Percentiles rank a stretch among this genome's conserved stretches.
Conservation (phyloP, 1,284 basidiomycete genomes). For the Caloboletus firmus region DNA sequence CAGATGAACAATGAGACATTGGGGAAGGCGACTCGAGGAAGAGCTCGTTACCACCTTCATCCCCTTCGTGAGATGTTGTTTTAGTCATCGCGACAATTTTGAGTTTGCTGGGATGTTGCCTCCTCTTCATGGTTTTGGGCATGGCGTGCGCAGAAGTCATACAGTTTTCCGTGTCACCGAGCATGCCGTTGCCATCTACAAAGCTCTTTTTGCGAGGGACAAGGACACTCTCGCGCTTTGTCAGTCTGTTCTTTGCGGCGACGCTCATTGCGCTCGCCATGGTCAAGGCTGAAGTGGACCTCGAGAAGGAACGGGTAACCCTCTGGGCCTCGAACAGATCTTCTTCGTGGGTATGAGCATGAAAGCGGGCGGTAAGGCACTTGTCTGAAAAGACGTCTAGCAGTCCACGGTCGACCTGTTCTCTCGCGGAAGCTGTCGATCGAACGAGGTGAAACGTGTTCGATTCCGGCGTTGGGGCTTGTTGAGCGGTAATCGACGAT, state of each 20-base stretch:
- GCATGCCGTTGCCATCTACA: slow-evolving; percentile 29
- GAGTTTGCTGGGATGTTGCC: slow-evolving; percentile 46
- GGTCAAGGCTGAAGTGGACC: slow-evolving; percentile 50
- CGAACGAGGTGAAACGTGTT: slow-evolving; percentile 69
- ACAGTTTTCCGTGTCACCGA: slow-evolving; percentile 25
- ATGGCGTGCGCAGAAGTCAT: background rate
- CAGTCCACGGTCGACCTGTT: slow-evolving; percentile 65
- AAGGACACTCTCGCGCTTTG: slow-evolving; percentile 65
- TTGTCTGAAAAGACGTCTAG: slow-evolving; percentile 68
- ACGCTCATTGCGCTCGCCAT: slow-evolving; percentile 52
- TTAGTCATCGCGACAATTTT: slow-evolving; percentile 41
- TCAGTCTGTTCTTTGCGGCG: slow-evolving; percentile 57
- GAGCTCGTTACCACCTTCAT: slow-evolving; percentile 21
- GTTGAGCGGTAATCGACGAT: slow-evolving; percentile 55
- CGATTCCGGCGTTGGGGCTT: slow-evolving; percentile 49
- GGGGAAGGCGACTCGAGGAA: slow-evolving; percentile 44
- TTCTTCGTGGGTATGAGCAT: slow-evolving; percentile 60
- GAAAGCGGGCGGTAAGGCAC: slow-evolving; percentile 58
- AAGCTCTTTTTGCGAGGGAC: slow-evolving; percentile 54
- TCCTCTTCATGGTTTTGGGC: slow-evolving; percentile 27
- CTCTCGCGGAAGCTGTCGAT: slow-evolving; percentile 65
- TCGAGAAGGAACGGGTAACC: slow-evolving; percentile 42
- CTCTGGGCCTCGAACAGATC: slow-evolving; percentile 61
- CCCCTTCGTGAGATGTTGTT: slow-evolving; percentile 23
- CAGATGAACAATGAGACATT: slow-evolving; percentile 50